Percentiles rank a stretch among this genome's conserved stretches.
Conservation (phyloP, 441 rosid species). For the Eruca vesicaria region DNA sequence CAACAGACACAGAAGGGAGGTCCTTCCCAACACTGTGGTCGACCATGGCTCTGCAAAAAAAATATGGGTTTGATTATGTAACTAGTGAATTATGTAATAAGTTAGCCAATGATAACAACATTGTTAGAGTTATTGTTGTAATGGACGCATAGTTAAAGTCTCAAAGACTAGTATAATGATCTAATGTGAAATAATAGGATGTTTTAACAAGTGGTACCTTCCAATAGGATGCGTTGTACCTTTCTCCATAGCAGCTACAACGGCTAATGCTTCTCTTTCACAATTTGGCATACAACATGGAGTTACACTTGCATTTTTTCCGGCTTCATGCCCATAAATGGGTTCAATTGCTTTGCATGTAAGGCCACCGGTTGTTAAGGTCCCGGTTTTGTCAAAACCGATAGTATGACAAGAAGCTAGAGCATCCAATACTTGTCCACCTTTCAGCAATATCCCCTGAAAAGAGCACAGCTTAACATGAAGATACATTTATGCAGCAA, state of each 20-base stretch:
- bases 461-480: constrained; percentile 8
- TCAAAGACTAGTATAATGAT: not conserved
- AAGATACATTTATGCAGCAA: not conserved
- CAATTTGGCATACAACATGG: constrained; percentile 76
- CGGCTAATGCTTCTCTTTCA: constrained; percentile 93
- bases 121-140: not conserved
- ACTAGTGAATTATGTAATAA: not conserved
- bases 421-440: constrained; percentile 91
- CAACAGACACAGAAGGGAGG: constrained; percentile 75
- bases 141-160: not conserved
- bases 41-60: constrained; percentile 76
- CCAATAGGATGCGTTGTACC: constrained; percentile 98
- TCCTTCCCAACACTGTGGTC: constrained; percentile 85
- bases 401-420: constrained; percentile 80
- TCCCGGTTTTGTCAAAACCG: constrained; percentile 97
- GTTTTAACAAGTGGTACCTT: constrained; percentile 46
- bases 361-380: constrained; percentile 92
- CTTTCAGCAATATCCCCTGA: constrained; percentile 93
- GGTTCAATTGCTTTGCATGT: constrained; percentile 90
- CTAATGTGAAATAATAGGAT: not conserved
- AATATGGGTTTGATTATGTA: not conserved
- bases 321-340: constrained; percentile 63
- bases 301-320: constrained; percentile 31
- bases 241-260: constrained; percentile 97
- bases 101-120: not conserved